Base-by-base conservation (phyloP, 2,329 filamentous ascomycete genomes). In the Diaporthe citri region DNA sequence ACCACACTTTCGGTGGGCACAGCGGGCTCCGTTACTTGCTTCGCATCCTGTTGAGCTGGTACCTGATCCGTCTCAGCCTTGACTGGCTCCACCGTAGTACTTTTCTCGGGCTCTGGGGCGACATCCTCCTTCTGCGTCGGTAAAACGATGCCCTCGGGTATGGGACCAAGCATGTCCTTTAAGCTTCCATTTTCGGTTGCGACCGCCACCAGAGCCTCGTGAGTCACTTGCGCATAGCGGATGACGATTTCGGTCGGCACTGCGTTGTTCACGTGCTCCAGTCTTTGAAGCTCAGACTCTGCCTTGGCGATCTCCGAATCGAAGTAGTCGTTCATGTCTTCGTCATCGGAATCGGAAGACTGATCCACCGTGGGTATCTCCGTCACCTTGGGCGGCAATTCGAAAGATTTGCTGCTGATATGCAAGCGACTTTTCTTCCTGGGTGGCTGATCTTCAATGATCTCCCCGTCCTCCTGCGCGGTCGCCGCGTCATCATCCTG, bases 241-340 rank as follows among this genome's bases (percentile, higher is more conserved):
- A 84, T 80, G 17, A 89, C 82, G 2, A 87, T 84, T 57, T 85
- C 83, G 22, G 84, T 83, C 59, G 86, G 80, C 75, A 87, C 74
- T 76, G 80, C 76, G 74, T 86, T 78, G 75, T 84, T 79, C 74
- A 84, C 79, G 4, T 79, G 80, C 73, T 87, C 84, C 9, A 90
- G 80, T 67, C 86, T 87, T 74, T 85, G 84, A 41, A 91, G 78
- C 72, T 89, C 85, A 0, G 82, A 82, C 75, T 90, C 87, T 2
- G 86, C 85, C 79, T 90, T 88, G 56, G 84, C 80, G 51, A 91
- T 90, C 77, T 90, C 84, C 71, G 84, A 83, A 71, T 87, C 85
- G 71, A 91, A 90, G 75, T 89, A 89, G 70, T 90, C 88, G 25
- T 87, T 89, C 83, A 91, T 88, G 59, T 90, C 88, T 64, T 91